Percentiles rank a stretch among this genome's conserved stretches.
Evolutionary conservation across 2,329 filamentous ascomycete genomes (phyloP).

Genomic region (Scedosporium aurantiacum): DNA sequence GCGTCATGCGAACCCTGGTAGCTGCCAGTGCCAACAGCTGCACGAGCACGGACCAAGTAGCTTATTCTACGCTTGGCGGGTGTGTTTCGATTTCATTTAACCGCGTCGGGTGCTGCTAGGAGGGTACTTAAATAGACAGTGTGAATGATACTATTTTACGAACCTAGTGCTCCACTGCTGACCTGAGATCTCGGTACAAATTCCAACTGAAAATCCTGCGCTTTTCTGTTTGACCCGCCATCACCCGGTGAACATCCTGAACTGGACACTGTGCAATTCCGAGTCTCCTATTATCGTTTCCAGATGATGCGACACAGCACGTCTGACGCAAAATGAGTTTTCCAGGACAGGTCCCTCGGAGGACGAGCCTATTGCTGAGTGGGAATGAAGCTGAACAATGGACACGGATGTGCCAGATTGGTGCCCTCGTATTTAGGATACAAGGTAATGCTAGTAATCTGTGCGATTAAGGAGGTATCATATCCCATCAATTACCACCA

Average conservation of each 20-base stretch:
- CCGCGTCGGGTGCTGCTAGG: not conserved
- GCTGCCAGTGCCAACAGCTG: not conserved
- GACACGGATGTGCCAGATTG: no score
- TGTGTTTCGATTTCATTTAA: constrained; percentile 6
- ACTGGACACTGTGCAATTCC: not conserved
- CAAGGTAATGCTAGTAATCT: no score
- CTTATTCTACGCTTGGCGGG: not conserved
- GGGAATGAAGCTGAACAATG: no score
- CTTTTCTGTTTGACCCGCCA: not conserved
- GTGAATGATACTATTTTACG: not conserved
- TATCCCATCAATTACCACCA: no score
- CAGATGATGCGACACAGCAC: not conserved
- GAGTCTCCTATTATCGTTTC: not conserved
- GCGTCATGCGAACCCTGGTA: not conserved
- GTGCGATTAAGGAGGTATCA: no score
- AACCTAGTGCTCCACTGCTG: not conserved
- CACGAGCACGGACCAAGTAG: not conserved
- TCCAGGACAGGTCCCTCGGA: no score
- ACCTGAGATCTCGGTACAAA: not conserved
- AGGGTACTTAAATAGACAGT: not conserved
- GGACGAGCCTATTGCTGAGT: no score
- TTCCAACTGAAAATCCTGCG: not conserved
- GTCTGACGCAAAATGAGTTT: not conserved
- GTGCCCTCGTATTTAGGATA: no score
- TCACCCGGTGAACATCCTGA: not conserved